Evolutionary conservation across 2,329 filamentous ascomycete species (phyloP), one percentile per base, ranked within the genome.

Genomic region (Shiraia bambusicola): DNA sequence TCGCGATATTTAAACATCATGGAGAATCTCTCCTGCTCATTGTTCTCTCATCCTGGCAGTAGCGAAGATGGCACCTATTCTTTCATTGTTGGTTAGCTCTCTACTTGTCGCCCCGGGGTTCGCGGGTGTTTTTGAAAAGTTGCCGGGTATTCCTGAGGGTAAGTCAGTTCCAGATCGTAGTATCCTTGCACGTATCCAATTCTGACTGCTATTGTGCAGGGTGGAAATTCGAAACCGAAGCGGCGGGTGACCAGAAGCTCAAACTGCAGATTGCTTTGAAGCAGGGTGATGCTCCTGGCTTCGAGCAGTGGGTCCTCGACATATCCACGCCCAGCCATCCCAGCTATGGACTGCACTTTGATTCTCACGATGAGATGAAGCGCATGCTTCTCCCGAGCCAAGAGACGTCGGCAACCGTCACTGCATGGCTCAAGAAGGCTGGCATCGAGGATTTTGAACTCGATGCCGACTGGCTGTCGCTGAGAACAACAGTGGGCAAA

Each of bases 281-380:
- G 34, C 61, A 65, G 37, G 50, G 54, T 8, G 52, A 63, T 45
- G 40, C 44, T 4, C 63, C 69, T 28, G 59, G 63, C 29, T 66
- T 75, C 11, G 66, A 73, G 50, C 58, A 66, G 26, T 61, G 59
- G 22, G 60, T 74, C 29, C 49, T 65, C 16, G 63, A 67, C 5
- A 58, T 75, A 15, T 76, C 75, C 14, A 76, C 74, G 0, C 77
- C 77, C 2, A 69, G 69, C 6, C 64, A 72, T 45, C 48, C 67
- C 3, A 61, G 65, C 12, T 79, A 80, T 49, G 77, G 77, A 17
- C 58, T 76, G 41, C 76, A 78, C 56, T 69, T 76, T 47, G 47
- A 57, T 34, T 69, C 65, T 15, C 61, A 68, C 28, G 61, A 67
- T 10, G 70, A 75, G 27, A 65, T 76, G 40, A 69, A 74, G 32